Evolutionary conservation across 2,329 filamentous ascomycete genomes (phyloP).

Genomic region (Clarireedia homoeocarpa): DNA sequence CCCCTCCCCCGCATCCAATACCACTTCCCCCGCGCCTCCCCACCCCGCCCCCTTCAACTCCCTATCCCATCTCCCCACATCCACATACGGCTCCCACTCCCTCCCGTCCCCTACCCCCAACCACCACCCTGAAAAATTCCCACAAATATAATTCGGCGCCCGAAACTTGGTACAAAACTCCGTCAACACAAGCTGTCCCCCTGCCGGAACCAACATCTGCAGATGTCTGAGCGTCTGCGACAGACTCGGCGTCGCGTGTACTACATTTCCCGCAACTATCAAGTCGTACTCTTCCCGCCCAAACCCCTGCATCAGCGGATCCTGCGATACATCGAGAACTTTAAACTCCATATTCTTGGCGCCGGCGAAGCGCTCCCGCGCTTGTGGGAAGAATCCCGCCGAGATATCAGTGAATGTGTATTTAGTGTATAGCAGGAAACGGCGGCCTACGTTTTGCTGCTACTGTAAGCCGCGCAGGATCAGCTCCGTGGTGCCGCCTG

Average conservation of each 20-base stretch:
- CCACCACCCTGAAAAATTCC: conserved; percentile 13
- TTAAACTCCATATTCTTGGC: conserved; percentile 15
- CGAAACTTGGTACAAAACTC: conserved; percentile 10
- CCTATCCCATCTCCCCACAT: conserved; percentile 21
- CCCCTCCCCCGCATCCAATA: conserved; percentile 18
- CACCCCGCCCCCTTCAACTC: conserved; percentile 29
- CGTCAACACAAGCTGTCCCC: conserved; percentile 13
- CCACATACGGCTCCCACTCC: conserved; percentile 21
- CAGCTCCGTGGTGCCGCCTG: conserved; percentile 12
- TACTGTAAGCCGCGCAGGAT: no score
- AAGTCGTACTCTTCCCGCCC: conserved; percentile 24
- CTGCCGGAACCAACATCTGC: conserved; percentile 13
- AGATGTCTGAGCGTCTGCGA: conserved; percentile 13
- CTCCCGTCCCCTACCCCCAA: conserved; percentile 20
- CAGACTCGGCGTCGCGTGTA: conserved; percentile 21
- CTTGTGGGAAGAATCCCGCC: conserved; percentile 26
- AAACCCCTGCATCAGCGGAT: conserved; percentile 30
- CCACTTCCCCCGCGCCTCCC: conserved; percentile 21
- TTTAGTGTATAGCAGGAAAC: conserved; percentile 5
- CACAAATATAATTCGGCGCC: background rate
- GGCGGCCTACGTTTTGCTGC: background rate
- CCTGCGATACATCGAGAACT: conserved; percentile 29
- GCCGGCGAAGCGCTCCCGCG: conserved; percentile 9
- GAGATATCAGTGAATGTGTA: conserved; percentile 24
- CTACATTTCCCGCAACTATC: conserved; percentile 19